Base-by-base conservation (phyloP, 2,329 filamentous ascomycete species). In the Tolypocladium amazonense region DNA sequence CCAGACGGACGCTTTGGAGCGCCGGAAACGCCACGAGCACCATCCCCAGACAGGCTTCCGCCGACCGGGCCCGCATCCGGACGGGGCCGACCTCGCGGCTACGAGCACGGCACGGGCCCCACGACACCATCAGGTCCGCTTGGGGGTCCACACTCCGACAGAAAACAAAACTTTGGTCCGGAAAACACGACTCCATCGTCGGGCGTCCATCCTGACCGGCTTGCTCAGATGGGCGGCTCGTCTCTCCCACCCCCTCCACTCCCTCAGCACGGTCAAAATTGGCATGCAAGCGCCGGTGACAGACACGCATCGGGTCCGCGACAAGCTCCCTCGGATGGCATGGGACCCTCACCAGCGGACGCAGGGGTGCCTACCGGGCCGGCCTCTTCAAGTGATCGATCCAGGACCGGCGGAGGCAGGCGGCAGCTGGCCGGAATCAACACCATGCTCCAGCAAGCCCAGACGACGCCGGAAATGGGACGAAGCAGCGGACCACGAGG, bases 381-480 rank as follows among this genome's bases (percentile, higher is more conserved):
- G 18, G 66, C 74, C 12, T 72, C 73, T 33, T 64, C 67, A 11
- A 68, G 69, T 25, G 76, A 79, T 35, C 71, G 77, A 37, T 61
- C 65, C 33, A 65, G 70, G 43, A 68, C 67, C 35, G 72, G 63
- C 65, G 77, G 79, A 37, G 75, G 78, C 23, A 74, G 77, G 61
- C 76, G 83, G 60, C 82, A 86, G 65, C 73, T 87, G 37, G 79
- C 79, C 15, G 80, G 81, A 54, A 86, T 88, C 61, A 84, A 86
- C 64, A 84, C 73, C 62, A 82, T 79, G 57, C 75, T 86, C 4
- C 79, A 81, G 63, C 79, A 82, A 68, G 77, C 77, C 1, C 79
- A 79, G 67, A 67, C 66, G 64, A 76, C 67, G 73, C 74, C 68
- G 1, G 73, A 74, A 1, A 57, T 63, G 41, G 70, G 67, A 30